Percentiles rank a stretch among this genome's conserved stretches.
Evolutionary conservation across 2,329 filamentous ascomycete genomes (phyloP).

Genomic region (Scytalidium lignicola): DNA sequence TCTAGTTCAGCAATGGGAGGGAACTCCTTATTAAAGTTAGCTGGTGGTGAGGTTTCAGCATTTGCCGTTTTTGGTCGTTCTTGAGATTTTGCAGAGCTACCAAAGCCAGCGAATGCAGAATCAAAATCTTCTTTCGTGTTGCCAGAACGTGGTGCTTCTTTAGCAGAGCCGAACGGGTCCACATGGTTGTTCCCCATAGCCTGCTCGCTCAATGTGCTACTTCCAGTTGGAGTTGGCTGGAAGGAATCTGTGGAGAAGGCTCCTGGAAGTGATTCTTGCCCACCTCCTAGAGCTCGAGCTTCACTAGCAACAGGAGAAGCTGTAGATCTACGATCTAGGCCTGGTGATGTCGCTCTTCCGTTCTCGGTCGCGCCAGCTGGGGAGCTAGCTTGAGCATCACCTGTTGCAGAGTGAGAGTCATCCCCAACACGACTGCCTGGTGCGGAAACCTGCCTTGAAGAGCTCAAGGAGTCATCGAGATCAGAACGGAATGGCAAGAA

Average conservation of each 20-base stretch:
- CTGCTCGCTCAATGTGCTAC: slow-evolving; percentile 41
- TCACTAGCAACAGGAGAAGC: slow-evolving; percentile 22
- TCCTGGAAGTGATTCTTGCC: slow-evolving; percentile 40
- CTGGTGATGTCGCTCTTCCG: slow-evolving; percentile 20
- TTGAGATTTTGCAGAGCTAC: slow-evolving; percentile 40
- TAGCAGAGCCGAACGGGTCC: slow-evolving; percentile 51
- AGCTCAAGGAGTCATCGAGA: slow-evolving; percentile 63
- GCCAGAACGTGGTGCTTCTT: slow-evolving; percentile 40
- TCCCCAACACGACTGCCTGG: slow-evolving; percentile 62
- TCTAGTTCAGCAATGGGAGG: slow-evolving; percentile 88
- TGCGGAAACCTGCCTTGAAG: slow-evolving; percentile 73
- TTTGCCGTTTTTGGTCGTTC: slow-evolving; percentile 40
- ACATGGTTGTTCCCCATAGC: slow-evolving; percentile 32
- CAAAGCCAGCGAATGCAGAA: slow-evolving; percentile 75
- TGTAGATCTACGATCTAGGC: slow-evolving; percentile 24
- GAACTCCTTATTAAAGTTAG: slow-evolving; percentile 70
- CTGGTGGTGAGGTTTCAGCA: slow-evolving; percentile 39
- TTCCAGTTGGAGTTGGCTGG: slow-evolving; percentile 41
- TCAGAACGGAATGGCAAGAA: slow-evolving; percentile 65
- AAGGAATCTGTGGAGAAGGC: slow-evolving; percentile 47
- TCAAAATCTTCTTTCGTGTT: slow-evolving; percentile 75
- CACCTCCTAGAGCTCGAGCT: slow-evolving; percentile 16
- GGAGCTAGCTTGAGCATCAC: slow-evolving; percentile 32
- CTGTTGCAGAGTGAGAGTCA: slow-evolving; percentile 23
- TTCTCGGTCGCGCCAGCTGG: slow-evolving; percentile 22